These are phyloP conservation scores for Willaertia magna DNA, from an alignment of 208 protist species.

Conservation along the genomic window DNA sequence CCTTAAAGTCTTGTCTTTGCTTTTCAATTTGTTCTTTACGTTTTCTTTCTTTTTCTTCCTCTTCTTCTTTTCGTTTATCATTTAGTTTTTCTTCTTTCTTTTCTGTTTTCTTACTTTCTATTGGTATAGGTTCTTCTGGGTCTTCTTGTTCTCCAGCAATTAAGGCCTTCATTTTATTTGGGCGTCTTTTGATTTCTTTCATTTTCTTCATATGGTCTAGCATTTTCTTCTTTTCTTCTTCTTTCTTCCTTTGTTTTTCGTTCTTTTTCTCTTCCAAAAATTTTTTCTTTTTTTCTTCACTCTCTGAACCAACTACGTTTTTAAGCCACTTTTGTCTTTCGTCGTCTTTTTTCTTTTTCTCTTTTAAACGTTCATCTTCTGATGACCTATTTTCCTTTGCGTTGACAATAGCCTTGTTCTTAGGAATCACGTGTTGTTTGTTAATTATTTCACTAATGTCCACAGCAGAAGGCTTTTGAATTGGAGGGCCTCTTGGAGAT, in stretches of 20 bases:
- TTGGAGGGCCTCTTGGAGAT: background rate
- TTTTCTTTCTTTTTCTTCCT: background rate
- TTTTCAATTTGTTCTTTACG: background rate
- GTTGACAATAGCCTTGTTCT: background rate
- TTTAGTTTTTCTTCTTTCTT: background rate
- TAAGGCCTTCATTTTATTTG: background rate
- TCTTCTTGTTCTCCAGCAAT: background rate
- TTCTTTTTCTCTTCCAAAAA: background rate
- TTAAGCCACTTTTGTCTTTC: constrained; percentile 2
- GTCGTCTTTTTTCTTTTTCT: background rate
- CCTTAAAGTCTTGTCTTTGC: background rate
- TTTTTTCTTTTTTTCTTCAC: background rate
- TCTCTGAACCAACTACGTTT: background rate
- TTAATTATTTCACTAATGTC: background rate
- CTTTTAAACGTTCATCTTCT: background rate
- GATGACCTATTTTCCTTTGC: too few relatives aligned
- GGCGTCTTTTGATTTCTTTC: background rate
- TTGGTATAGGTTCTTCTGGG: too few relatives aligned
- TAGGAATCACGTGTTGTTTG: background rate
- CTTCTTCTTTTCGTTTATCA: background rate
- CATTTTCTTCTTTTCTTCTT: background rate
- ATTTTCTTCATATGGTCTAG: background rate
- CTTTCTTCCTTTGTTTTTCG: background rate
- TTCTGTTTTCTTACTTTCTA: background rate
- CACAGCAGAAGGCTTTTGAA: background rate